Conservation (phyloP, 805 yeast species). For the Naumovozyma castellii region DNA sequence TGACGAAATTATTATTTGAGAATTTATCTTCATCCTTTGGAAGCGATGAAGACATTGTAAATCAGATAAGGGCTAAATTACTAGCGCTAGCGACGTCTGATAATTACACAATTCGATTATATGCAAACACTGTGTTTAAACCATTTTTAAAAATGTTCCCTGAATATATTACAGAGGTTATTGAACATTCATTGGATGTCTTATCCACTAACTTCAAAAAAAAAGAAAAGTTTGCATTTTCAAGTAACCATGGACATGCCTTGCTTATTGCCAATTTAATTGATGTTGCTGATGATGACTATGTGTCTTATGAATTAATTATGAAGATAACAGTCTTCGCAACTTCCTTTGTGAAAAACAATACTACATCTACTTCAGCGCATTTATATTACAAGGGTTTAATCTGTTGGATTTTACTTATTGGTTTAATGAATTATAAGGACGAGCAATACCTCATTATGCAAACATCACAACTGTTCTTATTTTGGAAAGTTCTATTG, state of each 20-base stretch:
- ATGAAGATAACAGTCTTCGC: conserved; percentile 38
- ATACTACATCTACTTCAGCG: conserved; percentile 25
- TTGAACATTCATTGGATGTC: conserved; percentile 29
- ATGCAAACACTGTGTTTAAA: conserved; percentile 32
- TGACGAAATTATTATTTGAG: conserved; percentile 12
- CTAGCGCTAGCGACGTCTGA: conserved; percentile 32
- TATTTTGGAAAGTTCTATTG: conserved; percentile 54
- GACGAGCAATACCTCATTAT: conserved; percentile 45
- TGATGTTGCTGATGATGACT: conserved; percentile 31
- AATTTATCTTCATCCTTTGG: conserved; percentile 25
- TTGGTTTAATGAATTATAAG: conserved; percentile 51
- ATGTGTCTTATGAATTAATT: conserved; percentile 37
- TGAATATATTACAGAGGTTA: conserved; percentile 30
- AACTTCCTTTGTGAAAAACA: conserved; percentile 35
- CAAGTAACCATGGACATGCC: conserved; percentile 34
- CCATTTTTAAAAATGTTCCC: conserved; percentile 29
- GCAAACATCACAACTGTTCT: conserved; percentile 49
- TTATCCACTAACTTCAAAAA: conserved; percentile 29
- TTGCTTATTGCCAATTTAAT: conserved; percentile 32
- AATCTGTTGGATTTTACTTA: conserved; percentile 52
- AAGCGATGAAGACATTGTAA: conserved; percentile 20
- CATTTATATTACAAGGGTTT: conserved; percentile 31
- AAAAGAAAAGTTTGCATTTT: conserved; percentile 20
- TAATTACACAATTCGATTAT: conserved; percentile 34
- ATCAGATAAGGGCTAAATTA: conserved; percentile 28